These are phyloP conservation scores for Salix suchowensis DNA, from an alignment of 345 rosid species.

Conservation along the genomic window DNA sequence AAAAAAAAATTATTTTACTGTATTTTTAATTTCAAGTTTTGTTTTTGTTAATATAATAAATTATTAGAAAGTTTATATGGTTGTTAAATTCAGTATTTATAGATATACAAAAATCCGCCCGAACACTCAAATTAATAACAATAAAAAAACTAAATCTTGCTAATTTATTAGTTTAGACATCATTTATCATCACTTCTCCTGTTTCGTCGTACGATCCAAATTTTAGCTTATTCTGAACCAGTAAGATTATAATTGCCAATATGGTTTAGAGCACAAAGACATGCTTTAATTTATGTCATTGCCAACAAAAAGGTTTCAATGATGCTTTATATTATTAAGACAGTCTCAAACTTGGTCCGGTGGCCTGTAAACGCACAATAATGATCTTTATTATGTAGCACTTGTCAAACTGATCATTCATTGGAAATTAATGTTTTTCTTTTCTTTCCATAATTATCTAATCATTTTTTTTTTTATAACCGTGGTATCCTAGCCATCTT, in stretches of 20 bases:
- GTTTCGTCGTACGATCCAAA: conserved; percentile 10
- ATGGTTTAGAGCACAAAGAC: conserved; percentile 14
- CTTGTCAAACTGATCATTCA: neutral
- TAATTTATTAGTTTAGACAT: neutral
- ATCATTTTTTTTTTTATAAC: neutral
- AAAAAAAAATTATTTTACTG: too few species aligned
- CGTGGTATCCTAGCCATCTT: too few species aligned
- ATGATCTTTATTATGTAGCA: neutral
- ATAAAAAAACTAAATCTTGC: too few species aligned
- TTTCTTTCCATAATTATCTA: neutral
- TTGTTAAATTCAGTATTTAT: too few species aligned
- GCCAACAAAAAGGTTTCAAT: conserved; percentile 26
- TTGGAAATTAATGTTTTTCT: neutral
- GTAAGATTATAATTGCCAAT: conserved; percentile 2
- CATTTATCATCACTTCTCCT: neutral
- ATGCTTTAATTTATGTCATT: conserved; percentile 17
- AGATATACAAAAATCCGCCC: too few species aligned
- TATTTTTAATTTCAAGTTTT: too few species aligned
- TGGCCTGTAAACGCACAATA: neutral
- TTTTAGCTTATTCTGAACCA: conserved; percentile 15
- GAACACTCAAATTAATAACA: too few species aligned
- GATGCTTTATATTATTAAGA: neutral
- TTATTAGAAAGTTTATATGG: fast-evolving
- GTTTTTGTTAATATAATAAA: too few species aligned
- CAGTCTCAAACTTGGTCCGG: neutral